These are phyloP conservation scores for Trichoderma sp. DNA, from an alignment of 2,329 filamentous ascomycete species.

Conservation along the genomic window DNA sequence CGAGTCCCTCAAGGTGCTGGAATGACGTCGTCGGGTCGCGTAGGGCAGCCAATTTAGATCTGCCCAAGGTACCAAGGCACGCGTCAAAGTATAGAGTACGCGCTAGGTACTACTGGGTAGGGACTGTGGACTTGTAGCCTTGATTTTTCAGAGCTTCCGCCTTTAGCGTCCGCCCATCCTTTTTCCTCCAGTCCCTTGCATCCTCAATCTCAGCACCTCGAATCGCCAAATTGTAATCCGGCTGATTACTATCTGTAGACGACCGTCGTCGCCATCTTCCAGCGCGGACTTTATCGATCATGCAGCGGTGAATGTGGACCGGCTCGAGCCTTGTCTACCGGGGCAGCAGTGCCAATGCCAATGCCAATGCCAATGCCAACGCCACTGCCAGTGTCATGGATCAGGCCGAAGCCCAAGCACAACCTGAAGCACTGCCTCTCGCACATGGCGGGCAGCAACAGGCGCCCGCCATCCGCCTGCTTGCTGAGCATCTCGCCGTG, in stretches of 20 bases:
- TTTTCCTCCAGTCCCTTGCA: not conserved
- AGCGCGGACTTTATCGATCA: not conserved
- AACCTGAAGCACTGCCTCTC: not conserved
- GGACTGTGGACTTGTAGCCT: not conserved
- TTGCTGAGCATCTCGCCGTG: constrained; percentile 1
- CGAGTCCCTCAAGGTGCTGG: not conserved
- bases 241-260: not conserved
- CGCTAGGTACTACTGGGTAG: constrained; percentile 3
- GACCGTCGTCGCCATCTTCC: not conserved
- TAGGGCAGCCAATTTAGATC: constrained; percentile 8
- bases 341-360: constrained; percentile 1
- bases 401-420: not conserved
- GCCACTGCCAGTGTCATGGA: not conserved
- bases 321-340: constrained; percentile 10
- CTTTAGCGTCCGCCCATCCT: not conserved
- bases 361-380: not conserved
- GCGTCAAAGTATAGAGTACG: not conserved
- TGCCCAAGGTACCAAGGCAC: not conserved
- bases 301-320: constrained; percentile 11
- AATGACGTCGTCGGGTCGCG: constrained; percentile 8
- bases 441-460: not conserved
- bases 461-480: not conserved
- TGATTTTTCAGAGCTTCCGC: not conserved
- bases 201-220: not conserved
- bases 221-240: no score